Evolutionary conservation across 202 grass and related monocot genomes (phyloP).

Genomic region (Digitaria exilis): DNA sequence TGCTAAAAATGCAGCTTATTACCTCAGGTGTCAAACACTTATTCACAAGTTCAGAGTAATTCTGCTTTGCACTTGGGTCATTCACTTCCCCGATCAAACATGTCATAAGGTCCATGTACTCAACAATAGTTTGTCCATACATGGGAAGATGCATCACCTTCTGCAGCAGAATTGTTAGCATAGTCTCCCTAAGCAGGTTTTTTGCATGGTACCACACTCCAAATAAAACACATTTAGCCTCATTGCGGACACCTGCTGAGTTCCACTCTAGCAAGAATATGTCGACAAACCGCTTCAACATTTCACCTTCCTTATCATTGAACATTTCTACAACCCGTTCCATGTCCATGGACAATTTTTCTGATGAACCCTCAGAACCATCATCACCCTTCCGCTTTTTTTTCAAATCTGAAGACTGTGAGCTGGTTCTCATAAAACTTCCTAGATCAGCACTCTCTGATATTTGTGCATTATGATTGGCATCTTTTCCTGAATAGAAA

Average conservation of each 20-base stretch:
- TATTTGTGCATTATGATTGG: constrained; percentile 59
- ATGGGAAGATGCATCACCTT: constrained; percentile 84
- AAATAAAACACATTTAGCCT: constrained; percentile 86
- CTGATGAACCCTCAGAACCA: constrained; percentile 57
- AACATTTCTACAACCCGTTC: constrained; percentile 78
- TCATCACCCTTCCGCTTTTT: constrained; percentile 85
- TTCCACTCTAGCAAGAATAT: constrained; percentile 93
- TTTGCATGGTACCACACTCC: constrained; percentile 92
- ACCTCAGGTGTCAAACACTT: constrained; percentile 83
- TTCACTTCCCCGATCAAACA: constrained; percentile 78
- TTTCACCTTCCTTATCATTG: constrained; percentile 59
- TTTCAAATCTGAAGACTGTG: constrained; percentile 67
- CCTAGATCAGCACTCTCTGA: constrained; percentile 54
- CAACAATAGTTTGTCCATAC: constrained; percentile 92
- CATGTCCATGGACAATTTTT: constrained; percentile 96
- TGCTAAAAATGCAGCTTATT: constrained; percentile 84
- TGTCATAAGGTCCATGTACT: constrained; percentile 91
- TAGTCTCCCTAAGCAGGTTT: constrained; percentile 64
- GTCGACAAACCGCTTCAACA: constrained; percentile 82
- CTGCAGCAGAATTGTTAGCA: constrained; percentile 69
- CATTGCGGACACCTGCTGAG: constrained; percentile 87
- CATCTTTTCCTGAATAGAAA: constrained; percentile 91
- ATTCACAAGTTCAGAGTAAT: constrained; percentile 69
- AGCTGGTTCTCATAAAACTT: constrained; percentile 55
- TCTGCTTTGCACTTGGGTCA: constrained; percentile 65